These are phyloP conservation scores for Graphium sp. DNA, from an alignment of 2,329 filamentous ascomycete species.

Conservation along the genomic window DNA sequence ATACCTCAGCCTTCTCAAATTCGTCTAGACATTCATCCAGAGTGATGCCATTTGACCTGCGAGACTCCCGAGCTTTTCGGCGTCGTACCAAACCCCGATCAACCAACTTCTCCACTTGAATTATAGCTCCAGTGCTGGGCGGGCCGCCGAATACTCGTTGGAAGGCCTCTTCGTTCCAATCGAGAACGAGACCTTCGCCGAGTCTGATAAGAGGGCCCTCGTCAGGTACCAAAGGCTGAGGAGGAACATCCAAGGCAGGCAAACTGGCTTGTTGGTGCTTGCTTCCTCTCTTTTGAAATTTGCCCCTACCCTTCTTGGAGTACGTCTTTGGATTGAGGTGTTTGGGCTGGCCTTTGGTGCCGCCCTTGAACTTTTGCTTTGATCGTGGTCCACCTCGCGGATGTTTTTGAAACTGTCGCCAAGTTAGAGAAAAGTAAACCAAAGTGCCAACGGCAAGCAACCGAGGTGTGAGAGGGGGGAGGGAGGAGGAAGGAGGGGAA, in stretches of 20 bases:
- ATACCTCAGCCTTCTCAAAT: constrained; percentile 82
- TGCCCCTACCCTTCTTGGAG: constrained; percentile 29
- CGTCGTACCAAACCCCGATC: constrained; percentile 48
- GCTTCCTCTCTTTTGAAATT: constrained; percentile 28
- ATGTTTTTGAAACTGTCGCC: too few species aligned
- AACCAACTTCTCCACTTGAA: constrained; percentile 31
- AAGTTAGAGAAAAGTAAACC: too few species aligned
- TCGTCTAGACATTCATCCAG: constrained; percentile 87
- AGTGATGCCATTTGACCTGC: constrained; percentile 47
- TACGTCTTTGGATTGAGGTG: constrained; percentile 19
- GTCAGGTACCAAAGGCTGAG: constrained; percentile 12
- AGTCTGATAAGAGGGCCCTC: constrained; percentile 56
- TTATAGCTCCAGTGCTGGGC: too few species aligned
- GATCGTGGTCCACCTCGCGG: too few species aligned
- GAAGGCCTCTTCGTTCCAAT: constrained; percentile 61
- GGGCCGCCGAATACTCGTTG: constrained; percentile 50
- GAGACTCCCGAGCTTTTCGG: constrained; percentile 44
- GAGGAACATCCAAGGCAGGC: constrained; percentile 2
- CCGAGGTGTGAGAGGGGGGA: constrained; percentile 2
- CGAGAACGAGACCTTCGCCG: constrained; percentile 72
- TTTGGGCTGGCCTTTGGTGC: constrained; percentile 1
- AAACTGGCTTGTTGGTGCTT: constrained; percentile 18
- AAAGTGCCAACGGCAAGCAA: constrained; percentile 4
- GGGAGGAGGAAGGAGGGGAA: constrained; percentile 5
- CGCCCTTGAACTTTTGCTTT: constrained; percentile 25